Percentiles rank a stretch among this genome's conserved stretches.
These are phyloP conservation scores for Mycena amicta DNA, from an alignment of 768 basidiomycete genomes.

Conservation along the genomic window DNA sequence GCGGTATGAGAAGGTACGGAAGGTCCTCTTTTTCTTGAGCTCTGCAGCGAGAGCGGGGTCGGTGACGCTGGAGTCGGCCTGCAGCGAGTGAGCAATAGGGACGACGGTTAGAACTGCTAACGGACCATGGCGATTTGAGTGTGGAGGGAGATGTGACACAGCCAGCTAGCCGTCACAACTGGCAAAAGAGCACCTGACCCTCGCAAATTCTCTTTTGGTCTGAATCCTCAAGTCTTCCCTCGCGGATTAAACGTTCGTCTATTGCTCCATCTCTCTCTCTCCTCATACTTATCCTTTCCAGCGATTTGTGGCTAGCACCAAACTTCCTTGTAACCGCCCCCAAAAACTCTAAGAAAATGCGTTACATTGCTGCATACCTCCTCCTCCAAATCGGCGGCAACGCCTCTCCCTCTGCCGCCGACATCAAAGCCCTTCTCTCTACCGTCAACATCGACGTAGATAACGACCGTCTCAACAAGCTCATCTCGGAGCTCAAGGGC, in stretches of 20 bases:
- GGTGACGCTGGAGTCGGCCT: conserved; percentile 86
- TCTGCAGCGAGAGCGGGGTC: conserved; percentile 94
- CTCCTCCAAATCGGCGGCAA: conserved; percentile 97
- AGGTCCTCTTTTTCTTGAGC: conserved; percentile 97
- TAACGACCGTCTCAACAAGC: conserved; percentile 73
- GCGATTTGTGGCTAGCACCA: conserved; percentile 91
- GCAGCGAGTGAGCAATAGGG: conserved; percentile 1
- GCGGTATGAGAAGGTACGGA: conserved; percentile 98
- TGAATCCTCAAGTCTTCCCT: conserved; percentile 70
- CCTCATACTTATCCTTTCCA: conserved; percentile 30
- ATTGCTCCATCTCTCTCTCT: conserved; percentile 5
- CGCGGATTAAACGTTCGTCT: conserved; percentile 78
- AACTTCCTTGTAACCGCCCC: conserved; percentile 26
- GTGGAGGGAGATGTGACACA: neutral
- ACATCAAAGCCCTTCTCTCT: conserved; percentile 85
- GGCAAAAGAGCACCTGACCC: conserved; percentile 50
- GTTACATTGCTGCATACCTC: conserved; percentile 93
- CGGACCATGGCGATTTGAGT: conserved; percentile 18
- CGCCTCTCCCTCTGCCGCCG: conserved; percentile 77
- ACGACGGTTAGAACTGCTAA: neutral
- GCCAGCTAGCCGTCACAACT: conserved; percentile 39
- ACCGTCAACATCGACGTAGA: conserved; percentile 91
- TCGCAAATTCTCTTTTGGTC: conserved; percentile 27
- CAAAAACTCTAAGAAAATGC: conserved; percentile 66
- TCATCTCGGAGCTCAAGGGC: conserved; percentile 88